A percentile compares a stretch with the other conserved stretches of the same genome.
Conservation (phyloP, 2,329 filamentous ascomycete species). For the Aciculosporium take region DNA sequence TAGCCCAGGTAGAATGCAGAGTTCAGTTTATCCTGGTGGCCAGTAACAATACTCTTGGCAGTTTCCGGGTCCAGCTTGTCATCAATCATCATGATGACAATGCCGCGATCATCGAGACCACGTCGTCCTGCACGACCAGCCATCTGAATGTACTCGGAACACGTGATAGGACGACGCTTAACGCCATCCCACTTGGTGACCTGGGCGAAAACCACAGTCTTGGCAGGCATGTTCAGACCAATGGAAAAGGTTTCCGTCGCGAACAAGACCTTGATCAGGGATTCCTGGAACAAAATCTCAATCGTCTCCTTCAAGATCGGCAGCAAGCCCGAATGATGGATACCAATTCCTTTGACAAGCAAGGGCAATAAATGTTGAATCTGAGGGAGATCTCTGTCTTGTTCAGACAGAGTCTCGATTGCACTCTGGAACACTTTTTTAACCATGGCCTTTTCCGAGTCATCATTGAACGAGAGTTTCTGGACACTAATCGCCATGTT, state of each 20-base stretch:
- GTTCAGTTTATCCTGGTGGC: slow-evolving; percentile 92
- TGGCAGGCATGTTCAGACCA: slow-evolving; percentile 96
- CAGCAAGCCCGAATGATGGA: slow-evolving; percentile 89
- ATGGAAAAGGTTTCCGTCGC: slow-evolving; percentile 98
- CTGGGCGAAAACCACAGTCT: slow-evolving; percentile 97
- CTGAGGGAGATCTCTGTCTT: slow-evolving; percentile 78
- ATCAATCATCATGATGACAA: slow-evolving; percentile 99
- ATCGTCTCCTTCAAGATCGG: slow-evolving; percentile 98
- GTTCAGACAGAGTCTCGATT: slow-evolving; percentile 81
- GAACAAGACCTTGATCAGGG: slow-evolving; percentile 92
- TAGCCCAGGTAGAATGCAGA: slow-evolving; percentile 96
- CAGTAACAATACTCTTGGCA: slow-evolving; percentile 91
- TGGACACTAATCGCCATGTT: slow-evolving; percentile 78
- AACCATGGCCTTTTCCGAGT: slow-evolving; percentile 90
- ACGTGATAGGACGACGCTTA: slow-evolving; percentile 67
- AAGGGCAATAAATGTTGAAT: slow-evolving; percentile 83
- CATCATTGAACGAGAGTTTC: slow-evolving; percentile 83
- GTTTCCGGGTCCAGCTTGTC: slow-evolving; percentile 88
- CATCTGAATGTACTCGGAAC: slow-evolving; percentile 98
- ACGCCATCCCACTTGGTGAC: slow-evolving; percentile 91
- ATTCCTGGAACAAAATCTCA: slow-evolving; percentile 97
- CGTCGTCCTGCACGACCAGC: slow-evolving; percentile 91
- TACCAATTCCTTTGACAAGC: slow-evolving; percentile 80
- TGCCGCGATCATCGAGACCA: slow-evolving; percentile 93
- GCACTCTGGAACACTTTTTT: slow-evolving; percentile 87